Base-by-base conservation (phyloP, 345 rosid genomes). In the Hypericum androsaemum region DNA sequence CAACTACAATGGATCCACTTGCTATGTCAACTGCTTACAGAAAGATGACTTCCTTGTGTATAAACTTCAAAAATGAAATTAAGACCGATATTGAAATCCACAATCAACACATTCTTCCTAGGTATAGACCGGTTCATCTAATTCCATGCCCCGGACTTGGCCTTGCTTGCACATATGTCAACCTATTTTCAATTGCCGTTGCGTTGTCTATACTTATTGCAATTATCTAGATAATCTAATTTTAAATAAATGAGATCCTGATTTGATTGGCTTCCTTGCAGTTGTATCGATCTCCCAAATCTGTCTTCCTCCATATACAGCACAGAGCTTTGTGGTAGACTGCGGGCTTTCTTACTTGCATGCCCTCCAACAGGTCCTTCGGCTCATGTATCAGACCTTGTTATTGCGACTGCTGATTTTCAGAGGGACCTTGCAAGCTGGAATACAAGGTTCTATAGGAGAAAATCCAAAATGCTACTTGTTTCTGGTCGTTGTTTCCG, bases 361-460 rank as follows among this genome's bases (percentile, higher is more conserved):
- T 88, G 94, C 53, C 98, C 98, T 7, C 98, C 98, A 61, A 67
- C 97, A 28, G 88, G 98, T 54, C 98, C 98, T 59, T 79, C 95
- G 47, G 79, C 80, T 56, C 83, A 81, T 50, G 96, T 92, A 48
- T 84, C 82, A 41, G 96, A 92, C 69, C 96, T 92, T 56, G 88
- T 92, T 53, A 71, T 88, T 68, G 98, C 96, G 53, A 80, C 96
- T 48, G 81, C 90, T 41, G 98, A 92, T 76, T 92, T 92, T 77
- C 95, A 92, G 68, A 80, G 84, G 63, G 98, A 92, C 64, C 86
- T 92, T 69, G 67, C 80, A 62, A 70, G 72, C 75, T 92, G 97
- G 98, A 75, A 69, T 59, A 78, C 88, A 32, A 77, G 88, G 98
- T 68, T n/a, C 16, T 39, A 22, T 16, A 45, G 52, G 12, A 17